Conservation (phyloP, 345 rosid genomes). For the Citrus medica region DNA sequence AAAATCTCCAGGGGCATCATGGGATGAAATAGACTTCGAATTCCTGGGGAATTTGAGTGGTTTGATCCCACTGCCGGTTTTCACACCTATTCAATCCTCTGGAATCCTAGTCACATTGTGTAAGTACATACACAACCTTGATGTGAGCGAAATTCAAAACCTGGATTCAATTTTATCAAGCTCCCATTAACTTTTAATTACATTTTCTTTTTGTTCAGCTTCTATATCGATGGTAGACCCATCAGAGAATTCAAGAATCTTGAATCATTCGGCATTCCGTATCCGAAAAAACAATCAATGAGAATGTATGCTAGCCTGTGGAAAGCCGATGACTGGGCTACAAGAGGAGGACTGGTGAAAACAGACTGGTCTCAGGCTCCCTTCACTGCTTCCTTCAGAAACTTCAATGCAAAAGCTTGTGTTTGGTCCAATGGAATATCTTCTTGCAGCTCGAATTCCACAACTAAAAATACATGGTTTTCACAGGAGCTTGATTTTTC, state of each 20-base stretch:
- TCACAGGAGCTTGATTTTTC: slow-evolving; percentile 41
- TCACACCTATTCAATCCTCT: slow-evolving; percentile 67
- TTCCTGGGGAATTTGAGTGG: slow-evolving; percentile 73
- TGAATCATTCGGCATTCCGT: slow-evolving; percentile 40
- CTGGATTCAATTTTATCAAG: neutral
- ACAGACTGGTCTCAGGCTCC: slow-evolving; percentile 59
- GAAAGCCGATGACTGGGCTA: slow-evolving; percentile 73
- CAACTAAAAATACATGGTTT: slow-evolving; percentile 28
- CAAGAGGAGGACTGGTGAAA: slow-evolving; percentile 60
- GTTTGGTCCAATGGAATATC: slow-evolving; percentile 21
- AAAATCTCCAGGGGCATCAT: slow-evolving; percentile 46
- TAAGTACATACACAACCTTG: slow-evolving; percentile 20
- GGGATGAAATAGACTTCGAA: slow-evolving; percentile 80
- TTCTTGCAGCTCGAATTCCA: slow-evolving; percentile 17
- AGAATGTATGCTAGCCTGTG: slow-evolving; percentile 54
- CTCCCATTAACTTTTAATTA: neutral
- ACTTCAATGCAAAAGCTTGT: slow-evolving; percentile 39
- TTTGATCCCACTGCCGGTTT: slow-evolving; percentile 66
- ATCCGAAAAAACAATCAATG: slow-evolving; percentile 60
- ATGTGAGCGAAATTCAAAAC: neutral
- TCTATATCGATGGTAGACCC: slow-evolving; percentile 47
- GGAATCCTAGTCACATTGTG: slow-evolving; percentile 60
- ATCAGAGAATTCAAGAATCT: slow-evolving; percentile 58
- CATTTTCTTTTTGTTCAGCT: slow-evolving; percentile 19
- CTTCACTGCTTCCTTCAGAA: slow-evolving; percentile 41